Percentiles rank a stretch among this genome's conserved stretches.
These are phyloP conservation scores for Botryotinia calthae DNA, from an alignment of 2,329 filamentous ascomycete genomes.

Conservation along the genomic window DNA sequence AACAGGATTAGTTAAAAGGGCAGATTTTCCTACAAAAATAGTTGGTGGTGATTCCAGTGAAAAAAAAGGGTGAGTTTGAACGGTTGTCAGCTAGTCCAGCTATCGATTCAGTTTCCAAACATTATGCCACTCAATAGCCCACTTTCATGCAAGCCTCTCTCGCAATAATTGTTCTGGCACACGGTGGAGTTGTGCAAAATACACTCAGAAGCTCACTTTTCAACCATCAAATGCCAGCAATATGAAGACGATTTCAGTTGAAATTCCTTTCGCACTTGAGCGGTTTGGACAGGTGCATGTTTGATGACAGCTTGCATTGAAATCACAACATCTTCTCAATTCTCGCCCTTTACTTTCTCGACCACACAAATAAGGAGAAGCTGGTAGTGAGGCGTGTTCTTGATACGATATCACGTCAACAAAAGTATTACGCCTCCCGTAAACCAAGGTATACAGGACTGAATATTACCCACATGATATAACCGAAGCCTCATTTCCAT, in stretches of 20 bases:
- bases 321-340: neutral
- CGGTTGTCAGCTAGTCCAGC: neutral
- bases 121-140: neutral
- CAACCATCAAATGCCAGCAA: neutral
- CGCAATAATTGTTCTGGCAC: neutral
- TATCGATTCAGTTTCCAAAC: neutral
- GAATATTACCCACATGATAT: neutral
- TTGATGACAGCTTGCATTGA: neutral
- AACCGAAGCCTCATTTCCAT: too few species aligned
- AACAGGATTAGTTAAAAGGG: neutral
- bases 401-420: too few species aligned
- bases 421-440: too few species aligned
- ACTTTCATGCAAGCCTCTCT: neutral
- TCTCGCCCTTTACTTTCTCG: neutral
- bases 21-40: accelerated
- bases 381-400: neutral
- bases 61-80: neutral
- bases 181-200: neutral
- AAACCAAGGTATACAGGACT: neutral
- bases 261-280: neutral
- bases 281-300: neutral
- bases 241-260: neutral
- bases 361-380: neutral
- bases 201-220: neutral
- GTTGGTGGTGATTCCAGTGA: neutral